A percentile compares a stretch with the other conserved stretches of the same genome.
These are phyloP conservation scores for Populus euphratica DNA, from an alignment of 345 rosid species.

Conservation along the genomic window DNA sequence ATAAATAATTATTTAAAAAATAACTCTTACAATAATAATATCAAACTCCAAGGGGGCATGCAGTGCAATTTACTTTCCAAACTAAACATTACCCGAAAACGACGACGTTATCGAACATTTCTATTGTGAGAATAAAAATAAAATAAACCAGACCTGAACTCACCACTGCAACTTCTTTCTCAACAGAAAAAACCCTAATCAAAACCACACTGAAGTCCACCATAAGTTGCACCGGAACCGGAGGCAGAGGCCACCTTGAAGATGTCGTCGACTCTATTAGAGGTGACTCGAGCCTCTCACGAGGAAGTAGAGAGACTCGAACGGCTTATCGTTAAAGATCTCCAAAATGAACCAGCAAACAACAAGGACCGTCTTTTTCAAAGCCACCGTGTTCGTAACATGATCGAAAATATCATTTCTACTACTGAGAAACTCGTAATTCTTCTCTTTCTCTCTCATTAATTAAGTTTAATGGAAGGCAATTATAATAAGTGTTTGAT, in stretches of 20 bases:
- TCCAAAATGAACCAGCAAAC: constrained; percentile 67
- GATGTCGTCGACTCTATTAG: constrained; percentile 93
- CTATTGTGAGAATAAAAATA: no score
- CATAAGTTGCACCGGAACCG: not conserved
- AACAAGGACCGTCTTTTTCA: constrained; percentile 74
- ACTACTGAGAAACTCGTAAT: constrained; percentile 69
- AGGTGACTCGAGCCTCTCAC: constrained; percentile 77
- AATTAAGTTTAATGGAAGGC: not conserved
- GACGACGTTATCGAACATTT: not conserved
- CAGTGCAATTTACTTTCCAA: not conserved
- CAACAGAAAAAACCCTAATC: not conserved
- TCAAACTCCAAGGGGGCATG: not conserved
- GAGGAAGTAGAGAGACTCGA: constrained; percentile 89
- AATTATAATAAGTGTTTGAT: not conserved
- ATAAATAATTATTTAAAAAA: no score
- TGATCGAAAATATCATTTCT: constrained; percentile 59
- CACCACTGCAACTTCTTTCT: not conserved
- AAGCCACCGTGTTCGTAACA: constrained; percentile 86
- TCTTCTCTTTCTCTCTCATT: not conserved
- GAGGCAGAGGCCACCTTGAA: not conserved
- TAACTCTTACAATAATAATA: not conserved
- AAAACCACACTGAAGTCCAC: not conserved
- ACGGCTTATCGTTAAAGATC: constrained; percentile 81
- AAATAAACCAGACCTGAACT: not conserved
- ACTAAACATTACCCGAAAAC: not conserved